phyloP scores from a whole-genome alignment of 2,329 filamentous ascomycete genomes.

The Harringtonia aguacate region DNA sequence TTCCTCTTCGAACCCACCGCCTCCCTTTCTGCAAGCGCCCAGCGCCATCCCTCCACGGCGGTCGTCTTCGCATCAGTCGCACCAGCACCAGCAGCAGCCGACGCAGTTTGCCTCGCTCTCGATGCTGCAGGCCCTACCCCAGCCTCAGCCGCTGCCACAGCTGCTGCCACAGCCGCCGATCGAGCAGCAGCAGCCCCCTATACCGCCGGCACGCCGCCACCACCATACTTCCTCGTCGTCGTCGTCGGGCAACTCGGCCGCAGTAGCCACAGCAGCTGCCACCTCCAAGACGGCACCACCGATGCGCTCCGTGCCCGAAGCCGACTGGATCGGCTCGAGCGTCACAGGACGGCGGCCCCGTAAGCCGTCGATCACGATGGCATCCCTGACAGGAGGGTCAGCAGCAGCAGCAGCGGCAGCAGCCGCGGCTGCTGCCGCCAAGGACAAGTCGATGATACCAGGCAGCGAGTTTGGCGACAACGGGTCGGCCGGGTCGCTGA shows the following conservation, averaged over 20 bases:
- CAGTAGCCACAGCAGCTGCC: too few relatives aligned
- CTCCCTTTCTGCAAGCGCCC: slow-evolving; percentile 37
- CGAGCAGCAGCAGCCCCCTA: too few relatives aligned
- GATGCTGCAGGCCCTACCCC: background rate
- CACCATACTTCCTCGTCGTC: slow-evolving; percentile 3
- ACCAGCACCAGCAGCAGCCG: slow-evolving; percentile 14
- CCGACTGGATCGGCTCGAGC: slow-evolving; percentile 41
- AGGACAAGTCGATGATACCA: too few relatives aligned
- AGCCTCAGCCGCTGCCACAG: slow-evolving; percentile 1
- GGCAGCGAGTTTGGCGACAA: background rate
- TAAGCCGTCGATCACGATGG: slow-evolving; percentile 17
- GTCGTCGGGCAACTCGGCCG: slow-evolving; percentile 12
- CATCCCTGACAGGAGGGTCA: slow-evolving; percentile 1
- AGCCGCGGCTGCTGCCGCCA: too few relatives aligned
- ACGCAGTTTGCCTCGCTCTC: slow-evolving; percentile 1
- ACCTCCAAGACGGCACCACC: slow-evolving; percentile 15
- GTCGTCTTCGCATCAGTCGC: slow-evolving; percentile 48
- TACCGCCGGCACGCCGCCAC: background rate
- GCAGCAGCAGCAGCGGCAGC: too few relatives aligned
- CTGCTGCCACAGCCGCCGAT: background rate
- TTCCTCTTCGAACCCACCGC: slow-evolving; percentile 6
- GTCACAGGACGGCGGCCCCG: slow-evolving; percentile 16
- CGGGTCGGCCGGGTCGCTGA: too few relatives aligned
- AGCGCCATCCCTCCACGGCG: slow-evolving; percentile 63
- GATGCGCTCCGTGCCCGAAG: slow-evolving; percentile 47